Conservation (phyloP, 108 stramenopile species). For the Nannochloropsis granulata region DNA sequence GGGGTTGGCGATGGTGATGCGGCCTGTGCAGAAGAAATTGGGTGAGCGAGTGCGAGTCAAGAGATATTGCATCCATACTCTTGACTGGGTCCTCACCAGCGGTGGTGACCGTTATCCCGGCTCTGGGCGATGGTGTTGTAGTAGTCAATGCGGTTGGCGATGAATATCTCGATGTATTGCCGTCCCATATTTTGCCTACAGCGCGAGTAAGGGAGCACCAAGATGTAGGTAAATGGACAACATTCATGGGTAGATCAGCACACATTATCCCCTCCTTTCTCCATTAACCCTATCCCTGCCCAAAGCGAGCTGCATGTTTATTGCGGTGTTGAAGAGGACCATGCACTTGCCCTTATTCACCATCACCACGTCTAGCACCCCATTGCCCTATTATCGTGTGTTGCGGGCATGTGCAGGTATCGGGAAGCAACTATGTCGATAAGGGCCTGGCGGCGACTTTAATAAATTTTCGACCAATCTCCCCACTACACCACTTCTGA, state of each 20-base stretch:
- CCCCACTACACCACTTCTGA: not conserved
- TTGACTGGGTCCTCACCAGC: too few relatives aligned
- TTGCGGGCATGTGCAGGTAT: too few relatives aligned
- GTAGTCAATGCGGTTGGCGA: constrained; percentile 67
- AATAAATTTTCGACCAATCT: too few relatives aligned
- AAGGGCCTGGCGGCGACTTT: too few relatives aligned
- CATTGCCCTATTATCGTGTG: constrained; percentile 61
- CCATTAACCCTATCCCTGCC: constrained; percentile 21
- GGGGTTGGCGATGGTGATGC: too few relatives aligned
- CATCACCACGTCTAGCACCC: constrained; percentile 73
- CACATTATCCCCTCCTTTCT: too few relatives aligned
- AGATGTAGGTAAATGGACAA: not conserved
- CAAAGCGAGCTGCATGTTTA: constrained; percentile 82
- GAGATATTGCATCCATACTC: too few relatives aligned
- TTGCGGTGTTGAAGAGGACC: constrained; percentile 76
- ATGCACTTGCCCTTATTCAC: constrained; percentile 60
- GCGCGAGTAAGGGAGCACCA: constrained; percentile 16
- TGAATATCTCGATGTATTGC: constrained; percentile 67
- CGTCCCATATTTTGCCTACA: constrained; percentile 51
- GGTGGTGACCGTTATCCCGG: not conserved
- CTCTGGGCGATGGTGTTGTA: constrained; percentile 56
- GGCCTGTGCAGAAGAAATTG: too few relatives aligned
- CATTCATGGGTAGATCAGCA: too few relatives aligned
- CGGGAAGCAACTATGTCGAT: too few relatives aligned
- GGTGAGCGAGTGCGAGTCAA: too few relatives aligned